Conservation (phyloP, 1,139 yeast species). For the Yamadazyma epiphylla region DNA sequence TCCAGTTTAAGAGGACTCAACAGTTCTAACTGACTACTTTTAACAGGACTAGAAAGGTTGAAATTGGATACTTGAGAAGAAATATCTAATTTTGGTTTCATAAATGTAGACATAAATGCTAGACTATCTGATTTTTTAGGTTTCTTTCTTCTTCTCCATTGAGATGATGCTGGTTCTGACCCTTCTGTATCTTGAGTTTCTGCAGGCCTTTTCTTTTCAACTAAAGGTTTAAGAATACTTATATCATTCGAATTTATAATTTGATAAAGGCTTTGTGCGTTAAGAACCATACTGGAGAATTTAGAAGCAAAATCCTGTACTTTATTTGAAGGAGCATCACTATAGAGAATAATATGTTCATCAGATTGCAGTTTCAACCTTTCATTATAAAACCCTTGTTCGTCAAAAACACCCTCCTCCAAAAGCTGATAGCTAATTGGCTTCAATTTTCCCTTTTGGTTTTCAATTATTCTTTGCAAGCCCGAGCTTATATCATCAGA, state of each 20-base stretch:
- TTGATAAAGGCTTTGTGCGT: not conserved
- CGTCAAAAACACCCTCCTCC: not conserved
- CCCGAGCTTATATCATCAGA: not conserved
- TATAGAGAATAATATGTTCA: too few relatives aligned
- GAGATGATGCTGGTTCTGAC: slow-evolving; percentile 3
- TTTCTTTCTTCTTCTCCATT: slow-evolving; percentile 9
- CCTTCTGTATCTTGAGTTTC: slow-evolving; percentile 3
- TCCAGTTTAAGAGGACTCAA: too few relatives aligned
- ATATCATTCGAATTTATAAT: slow-evolving; percentile 3
- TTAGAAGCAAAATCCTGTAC: not conserved
- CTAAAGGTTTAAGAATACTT: not conserved
- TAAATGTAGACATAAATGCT: slow-evolving; percentile 9
- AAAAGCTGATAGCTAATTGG: not conserved
- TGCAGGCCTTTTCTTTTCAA: slow-evolving; percentile 4
- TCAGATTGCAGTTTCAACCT: not conserved
- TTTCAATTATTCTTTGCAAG: not conserved
- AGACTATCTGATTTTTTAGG: slow-evolving; percentile 7
- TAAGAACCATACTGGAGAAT: not conserved
- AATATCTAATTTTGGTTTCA: not conserved
- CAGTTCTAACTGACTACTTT: too few relatives aligned
- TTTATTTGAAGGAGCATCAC: not conserved
- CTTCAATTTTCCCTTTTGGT: not conserved
- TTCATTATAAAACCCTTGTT: not conserved
- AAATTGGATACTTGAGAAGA: not conserved
- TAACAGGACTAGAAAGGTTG: not conserved